Evolutionary conservation across 108 stramenopile genomes (phyloP), one percentile per base, ranked within the genome.

Genomic region (Cyclotella cryptica): DNA sequence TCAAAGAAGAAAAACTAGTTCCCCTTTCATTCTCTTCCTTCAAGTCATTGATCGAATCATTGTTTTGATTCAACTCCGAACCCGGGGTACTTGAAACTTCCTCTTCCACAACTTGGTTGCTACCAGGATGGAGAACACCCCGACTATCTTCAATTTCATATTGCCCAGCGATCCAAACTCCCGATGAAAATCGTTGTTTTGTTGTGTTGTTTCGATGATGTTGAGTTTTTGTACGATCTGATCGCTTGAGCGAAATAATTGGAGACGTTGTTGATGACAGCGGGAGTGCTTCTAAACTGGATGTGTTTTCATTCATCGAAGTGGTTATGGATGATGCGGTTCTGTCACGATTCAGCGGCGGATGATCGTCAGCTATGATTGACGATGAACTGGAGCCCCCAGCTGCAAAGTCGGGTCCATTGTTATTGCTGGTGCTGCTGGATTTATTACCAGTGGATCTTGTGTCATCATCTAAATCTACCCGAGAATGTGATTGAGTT

Each of bases 141-240:
- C 49, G 40, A 42, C 67, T 59, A 51, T 77, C 75, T 43, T 77
- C 67, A 41, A 78, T 69, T 63, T 78, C 77, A 18, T 58, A 69
- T 43, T 78, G 68, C 30, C 77, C 77, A 39, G 77, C 77, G 54
- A 67, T 60, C 77, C 69, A 78, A 12, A 78, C 77, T 22, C 77
- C 77, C 21, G 77, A 78, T 28, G 61, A 70, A 28, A 63, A 69
- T 10, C n/a, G 57, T 22, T 78, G 77, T 41, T 57, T 57, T n/a
- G 39, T 66, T 53, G 24, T 49, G 10, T 52, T 24, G 26, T 43
- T 52, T 2, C 21, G 29, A 28, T 21, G 46, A 26, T 46, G 51
- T 27, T 8, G 47, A 5, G 35, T 5, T 35, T 35, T 35, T 35
- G 2, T 35, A 35, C 6, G 2, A 5, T 35, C 35, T 35, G 35